A percentile compares a stretch with the other conserved stretches of the same genome.
phyloP scores from a whole-genome alignment of 176 grass and related monocot species.

The Neostapfia colusana region DNA sequence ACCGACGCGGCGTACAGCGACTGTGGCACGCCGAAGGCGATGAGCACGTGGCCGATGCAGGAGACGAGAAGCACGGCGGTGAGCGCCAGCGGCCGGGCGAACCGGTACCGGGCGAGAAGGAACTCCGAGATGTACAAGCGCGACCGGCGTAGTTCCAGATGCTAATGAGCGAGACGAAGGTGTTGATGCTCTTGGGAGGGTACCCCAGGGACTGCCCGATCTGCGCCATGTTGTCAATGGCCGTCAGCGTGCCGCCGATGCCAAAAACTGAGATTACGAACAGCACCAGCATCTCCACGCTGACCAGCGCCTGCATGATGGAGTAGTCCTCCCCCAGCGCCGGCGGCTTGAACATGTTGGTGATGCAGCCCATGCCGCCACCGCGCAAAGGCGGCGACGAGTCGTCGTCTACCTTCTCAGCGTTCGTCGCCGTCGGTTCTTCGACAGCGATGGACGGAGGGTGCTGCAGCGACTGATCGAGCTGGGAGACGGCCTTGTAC shows the following conservation, averaged over 20 bases:
- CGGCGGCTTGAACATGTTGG: constrained; percentile 52
- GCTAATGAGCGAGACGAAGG: constrained; percentile 78
- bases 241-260: constrained; percentile 68
- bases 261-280: constrained; percentile 66
- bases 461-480: no score
- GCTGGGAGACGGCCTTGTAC: no score
- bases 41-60: constrained; percentile 65
- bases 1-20: constrained; percentile 58
- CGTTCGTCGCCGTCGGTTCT: neutral
- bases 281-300: constrained; percentile 68
- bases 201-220: constrained; percentile 62
- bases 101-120: constrained; percentile 43
- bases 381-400: neutral
- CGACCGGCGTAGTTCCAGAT: constrained; percentile 83
- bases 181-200: constrained; percentile 59
- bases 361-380: constrained; percentile 21
- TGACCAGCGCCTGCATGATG: constrained; percentile 68
- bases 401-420: neutral
- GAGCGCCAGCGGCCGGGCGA: constrained; percentile 56
- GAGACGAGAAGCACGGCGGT: constrained; percentile 54
- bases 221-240: constrained; percentile 79
- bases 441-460: no score
- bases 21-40: constrained; percentile 56
- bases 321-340: constrained; percentile 58
- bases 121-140: constrained; percentile 59